A percentile compares a stretch with the other conserved stretches of the same genome.
Evolutionary conservation across 805 yeast genomes (phyloP).

Genomic region (Jamesozyma piceae): DNA sequence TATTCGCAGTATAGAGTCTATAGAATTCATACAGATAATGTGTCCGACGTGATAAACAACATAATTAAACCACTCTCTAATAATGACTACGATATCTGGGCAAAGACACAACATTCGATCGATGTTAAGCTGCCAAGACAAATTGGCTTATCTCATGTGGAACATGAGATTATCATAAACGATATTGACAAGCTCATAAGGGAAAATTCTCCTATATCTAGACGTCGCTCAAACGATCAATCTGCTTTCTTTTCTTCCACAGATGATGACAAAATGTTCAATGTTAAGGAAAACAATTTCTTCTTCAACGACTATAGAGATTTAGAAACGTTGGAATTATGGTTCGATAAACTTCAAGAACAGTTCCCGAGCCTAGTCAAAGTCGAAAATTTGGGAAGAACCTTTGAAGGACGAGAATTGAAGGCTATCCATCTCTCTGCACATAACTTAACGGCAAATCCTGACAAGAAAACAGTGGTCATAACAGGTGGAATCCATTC

Average conservation of each 20-base stretch:
- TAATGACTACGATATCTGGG: constrained; percentile 40
- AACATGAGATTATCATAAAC: constrained; percentile 34
- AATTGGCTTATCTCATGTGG: constrained; percentile 13
- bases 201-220: constrained; percentile 56
- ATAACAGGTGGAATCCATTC: constrained; percentile 84
- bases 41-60: constrained; percentile 6
- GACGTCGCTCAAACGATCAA: too few species aligned
- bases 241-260: too few species aligned
- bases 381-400: constrained; percentile 61
- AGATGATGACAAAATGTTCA: too few species aligned
- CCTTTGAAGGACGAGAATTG: constrained; percentile 65
- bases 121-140: constrained; percentile 34
- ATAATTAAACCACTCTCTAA: constrained; percentile 9
- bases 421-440: constrained; percentile 58
- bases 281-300: too few species aligned
- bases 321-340: constrained; percentile 55
- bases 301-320: constrained; percentile 68
- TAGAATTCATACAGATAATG: constrained; percentile 12
- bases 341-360: constrained; percentile 54
- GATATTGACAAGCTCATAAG: constrained; percentile 50
- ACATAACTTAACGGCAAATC: constrained; percentile 31
- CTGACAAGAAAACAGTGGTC: constrained; percentile 54
- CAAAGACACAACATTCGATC: constrained; percentile 34
- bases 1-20: constrained; percentile 19
- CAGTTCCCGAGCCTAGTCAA: constrained; percentile 57